These are phyloP conservation scores for Cystobasidium sp. DNA, from an alignment of 1,284 basidiomycete species.

Conservation along the genomic window DNA sequence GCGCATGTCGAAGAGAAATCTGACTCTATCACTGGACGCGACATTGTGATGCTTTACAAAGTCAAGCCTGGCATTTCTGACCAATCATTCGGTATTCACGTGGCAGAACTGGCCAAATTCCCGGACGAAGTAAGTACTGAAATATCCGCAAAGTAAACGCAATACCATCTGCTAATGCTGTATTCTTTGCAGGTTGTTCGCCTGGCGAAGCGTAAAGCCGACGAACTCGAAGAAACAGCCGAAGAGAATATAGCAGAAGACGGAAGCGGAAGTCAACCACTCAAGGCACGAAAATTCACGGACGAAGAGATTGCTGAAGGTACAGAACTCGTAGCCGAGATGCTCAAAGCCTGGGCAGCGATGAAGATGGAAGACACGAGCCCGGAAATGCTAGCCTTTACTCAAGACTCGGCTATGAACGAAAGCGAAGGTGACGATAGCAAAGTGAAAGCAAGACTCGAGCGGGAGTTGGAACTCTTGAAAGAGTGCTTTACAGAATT, in stretches of 20 bases:
- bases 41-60: slow-evolving; percentile 90
- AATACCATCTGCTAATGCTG: not conserved
- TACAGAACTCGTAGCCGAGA: slow-evolving; percentile 75
- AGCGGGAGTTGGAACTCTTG: slow-evolving; percentile 38
- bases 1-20: slow-evolving; percentile 79
- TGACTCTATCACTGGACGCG: slow-evolving; percentile 64
- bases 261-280: slow-evolving; percentile 5
- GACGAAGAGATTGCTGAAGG: slow-evolving; percentile 63
- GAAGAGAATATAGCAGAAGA: slow-evolving; percentile 26
- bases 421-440: slow-evolving; percentile 32
- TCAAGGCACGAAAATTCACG: slow-evolving; percentile 23
- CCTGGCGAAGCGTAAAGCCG: slow-evolving; percentile 92
- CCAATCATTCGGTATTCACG: slow-evolving; percentile 98
- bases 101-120: slow-evolving; percentile 94
- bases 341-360: slow-evolving; percentile 71
- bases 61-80: slow-evolving; percentile 86
- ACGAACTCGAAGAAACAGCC: slow-evolving; percentile 89
- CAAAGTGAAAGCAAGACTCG: not conserved
- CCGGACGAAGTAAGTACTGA: slow-evolving; percentile 91
- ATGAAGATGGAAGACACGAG: slow-evolving; percentile 26
- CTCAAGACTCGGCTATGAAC: slow-evolving; percentile 38
- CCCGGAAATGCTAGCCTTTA: slow-evolving; percentile 16
- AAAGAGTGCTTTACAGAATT: slow-evolving; percentile 67
- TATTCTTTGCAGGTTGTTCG: slow-evolving; percentile 55
- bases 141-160: slow-evolving; percentile 44